These are phyloP conservation scores for Colletotrichum sp. DNA, from an alignment of 2,329 filamentous ascomycete species.

Conservation along the genomic window DNA sequence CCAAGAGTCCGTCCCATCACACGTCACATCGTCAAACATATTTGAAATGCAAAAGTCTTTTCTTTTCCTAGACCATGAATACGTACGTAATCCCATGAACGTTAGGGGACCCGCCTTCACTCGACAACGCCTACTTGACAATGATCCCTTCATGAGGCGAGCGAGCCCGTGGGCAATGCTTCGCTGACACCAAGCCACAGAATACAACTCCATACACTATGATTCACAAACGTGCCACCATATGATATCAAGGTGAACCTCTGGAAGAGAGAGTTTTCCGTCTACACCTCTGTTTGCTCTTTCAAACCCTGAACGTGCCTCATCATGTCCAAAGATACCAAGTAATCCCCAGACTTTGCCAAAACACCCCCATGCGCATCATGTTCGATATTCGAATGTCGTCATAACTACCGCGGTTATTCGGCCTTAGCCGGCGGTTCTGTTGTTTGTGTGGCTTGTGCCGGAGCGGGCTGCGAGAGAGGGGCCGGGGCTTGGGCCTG, in stretches of 20 bases:
- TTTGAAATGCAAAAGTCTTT: not conserved
- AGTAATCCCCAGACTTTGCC: not conserved
- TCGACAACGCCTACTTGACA: constrained; percentile 12
- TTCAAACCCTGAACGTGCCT: not conserved
- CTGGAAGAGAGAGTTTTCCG: not conserved
- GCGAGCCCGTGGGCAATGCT: constrained; percentile 19
- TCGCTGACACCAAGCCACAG: constrained; percentile 20
- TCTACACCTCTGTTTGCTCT: not conserved
- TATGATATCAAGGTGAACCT: not conserved
- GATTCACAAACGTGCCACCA: constrained; percentile 11
- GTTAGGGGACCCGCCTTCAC: not conserved
- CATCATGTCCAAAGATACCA: not conserved
- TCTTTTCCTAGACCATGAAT: constrained; percentile 2
- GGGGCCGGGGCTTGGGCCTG: not conserved
- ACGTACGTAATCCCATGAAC: not conserved
- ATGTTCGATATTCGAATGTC: not conserved
- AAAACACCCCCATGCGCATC: not conserved
- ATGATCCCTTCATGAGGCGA: constrained; percentile 9
- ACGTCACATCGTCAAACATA: not conserved
- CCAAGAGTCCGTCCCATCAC: not conserved
- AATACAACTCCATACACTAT: constrained; percentile 23
- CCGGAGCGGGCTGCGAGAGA: not conserved
- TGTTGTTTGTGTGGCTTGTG: not conserved
- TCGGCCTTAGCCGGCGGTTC: not conserved
- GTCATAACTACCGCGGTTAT: not conserved